Percentiles rank a stretch among this genome's conserved stretches.
Evolutionary conservation across 257 asterid species (phyloP).

Genomic region (Parsonsia alboflavescens): DNA sequence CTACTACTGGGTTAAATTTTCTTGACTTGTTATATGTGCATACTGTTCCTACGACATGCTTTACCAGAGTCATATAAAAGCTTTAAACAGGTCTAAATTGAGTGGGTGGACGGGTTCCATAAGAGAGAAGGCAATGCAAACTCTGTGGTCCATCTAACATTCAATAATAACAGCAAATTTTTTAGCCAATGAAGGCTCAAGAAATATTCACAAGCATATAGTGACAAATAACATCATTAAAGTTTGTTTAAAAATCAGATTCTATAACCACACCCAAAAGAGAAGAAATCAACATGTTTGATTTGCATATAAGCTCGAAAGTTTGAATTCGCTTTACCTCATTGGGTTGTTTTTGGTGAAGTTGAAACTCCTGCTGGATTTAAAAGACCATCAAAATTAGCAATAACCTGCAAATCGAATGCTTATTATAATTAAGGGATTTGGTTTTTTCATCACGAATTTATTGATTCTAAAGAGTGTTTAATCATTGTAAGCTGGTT

Average conservation of each 20-base stretch:
- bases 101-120: constrained; percentile 19
- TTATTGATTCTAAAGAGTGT: background rate
- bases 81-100: constrained; percentile 1
- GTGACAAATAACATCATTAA: constrained; percentile 12
- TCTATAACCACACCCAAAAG: no score
- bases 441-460: background rate
- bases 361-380: background rate
- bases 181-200: constrained; percentile 8
- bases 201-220: background rate
- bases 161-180: no score
- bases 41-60: background rate
- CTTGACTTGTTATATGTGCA: background rate
- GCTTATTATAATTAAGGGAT: no score
- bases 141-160: constrained; percentile 33
- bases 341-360: background rate
- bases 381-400: background rate
- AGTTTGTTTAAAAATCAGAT: no score
- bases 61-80: constrained; percentile 19
- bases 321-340: background rate
- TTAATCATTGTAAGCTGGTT: background rate
- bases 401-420: background rate
- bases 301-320: background rate
- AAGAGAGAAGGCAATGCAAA: constrained; percentile 16
- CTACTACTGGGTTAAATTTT: constrained; percentile 1
- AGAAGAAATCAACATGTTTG: no score